Conservation (phyloP, 345 rosid species). For the Syzygium jambos region DNA sequence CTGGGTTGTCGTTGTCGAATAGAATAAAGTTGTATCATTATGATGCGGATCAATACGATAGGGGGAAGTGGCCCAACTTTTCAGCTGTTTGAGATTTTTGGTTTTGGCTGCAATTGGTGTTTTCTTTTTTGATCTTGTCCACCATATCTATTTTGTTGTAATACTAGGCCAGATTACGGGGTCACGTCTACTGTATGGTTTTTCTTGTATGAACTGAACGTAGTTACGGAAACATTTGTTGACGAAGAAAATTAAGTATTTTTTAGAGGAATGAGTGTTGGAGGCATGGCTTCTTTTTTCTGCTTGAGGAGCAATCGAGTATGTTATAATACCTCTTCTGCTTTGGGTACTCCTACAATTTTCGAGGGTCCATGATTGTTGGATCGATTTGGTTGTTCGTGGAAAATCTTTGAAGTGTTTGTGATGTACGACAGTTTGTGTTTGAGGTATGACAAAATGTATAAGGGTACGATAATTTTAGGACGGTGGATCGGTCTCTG, state of each 20-base stretch:
- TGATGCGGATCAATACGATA: constrained; percentile 65
- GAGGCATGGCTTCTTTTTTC: neutral
- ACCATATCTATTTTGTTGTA: neutral
- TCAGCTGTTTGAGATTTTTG: constrained; percentile 28
- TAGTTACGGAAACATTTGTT: neutral
- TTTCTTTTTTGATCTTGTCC: neutral
- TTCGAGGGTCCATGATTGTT: too few relatives aligned
- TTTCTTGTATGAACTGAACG: neutral
- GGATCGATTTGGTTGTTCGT: too few relatives aligned
- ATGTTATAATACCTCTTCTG: neutral
- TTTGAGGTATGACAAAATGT: too few relatives aligned
- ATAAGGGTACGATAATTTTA: too few relatives aligned
- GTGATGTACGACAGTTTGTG: too few relatives aligned
- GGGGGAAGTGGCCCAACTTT: constrained; percentile 89
- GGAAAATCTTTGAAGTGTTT: too few relatives aligned
- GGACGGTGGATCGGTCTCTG: too few relatives aligned
- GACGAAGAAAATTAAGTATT: neutral
- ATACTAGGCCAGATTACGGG: neutral
- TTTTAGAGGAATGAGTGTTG: neutral
- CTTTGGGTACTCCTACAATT: too few relatives aligned
- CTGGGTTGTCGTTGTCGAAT: constrained; percentile 62
- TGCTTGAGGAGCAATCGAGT: neutral
- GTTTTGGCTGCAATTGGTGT: neutral
- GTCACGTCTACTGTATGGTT: neutral
- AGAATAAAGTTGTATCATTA: constrained; percentile 67